Evolutionary conservation across 768 basidiomycete species (phyloP).

Genomic region (Leccinum fibrillosum): DNA sequence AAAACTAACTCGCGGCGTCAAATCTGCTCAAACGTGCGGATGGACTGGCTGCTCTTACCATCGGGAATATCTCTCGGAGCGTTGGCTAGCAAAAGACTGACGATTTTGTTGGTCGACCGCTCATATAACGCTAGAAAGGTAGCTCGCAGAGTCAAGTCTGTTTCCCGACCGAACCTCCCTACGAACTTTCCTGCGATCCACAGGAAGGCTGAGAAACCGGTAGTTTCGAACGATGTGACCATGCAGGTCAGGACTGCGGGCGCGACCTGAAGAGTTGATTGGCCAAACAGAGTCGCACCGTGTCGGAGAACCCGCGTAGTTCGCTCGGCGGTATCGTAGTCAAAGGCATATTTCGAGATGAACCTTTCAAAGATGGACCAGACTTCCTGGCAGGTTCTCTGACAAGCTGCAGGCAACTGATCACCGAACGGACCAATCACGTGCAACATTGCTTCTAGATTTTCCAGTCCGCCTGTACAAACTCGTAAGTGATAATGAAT

Average conservation of each 20-base stretch:
- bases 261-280: constrained; percentile 60
- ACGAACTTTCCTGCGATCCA: constrained; percentile 93
- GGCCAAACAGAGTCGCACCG: constrained; percentile 78
- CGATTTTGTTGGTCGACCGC: constrained; percentile 67
- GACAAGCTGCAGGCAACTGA: constrained; percentile 76
- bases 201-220: constrained; percentile 81
- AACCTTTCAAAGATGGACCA: constrained; percentile 84
- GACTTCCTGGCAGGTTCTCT: constrained; percentile 71
- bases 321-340: constrained; percentile 77
- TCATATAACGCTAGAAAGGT: constrained; percentile 71
- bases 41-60: constrained; percentile 51
- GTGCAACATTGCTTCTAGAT: constrained; percentile 87
- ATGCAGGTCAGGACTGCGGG: constrained; percentile 72
- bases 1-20: constrained; percentile 55
- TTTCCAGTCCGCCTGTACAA: constrained; percentile 76
- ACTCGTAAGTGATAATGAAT: constrained; percentile 8
- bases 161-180: constrained; percentile 69
- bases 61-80: constrained; percentile 79
- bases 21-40: neutral
- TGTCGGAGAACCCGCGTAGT: constrained; percentile 81
- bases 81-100: constrained; percentile 63
- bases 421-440: constrained; percentile 82
- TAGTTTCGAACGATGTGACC: constrained; percentile 72
- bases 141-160: constrained; percentile 50
- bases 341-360: constrained; percentile 71